A percentile compares a stretch with the other conserved stretches of the same genome.
These are phyloP conservation scores for Diplogelasinospora grovesii DNA, from an alignment of 495 filamentous ascomycete species.

Conservation along the genomic window DNA sequence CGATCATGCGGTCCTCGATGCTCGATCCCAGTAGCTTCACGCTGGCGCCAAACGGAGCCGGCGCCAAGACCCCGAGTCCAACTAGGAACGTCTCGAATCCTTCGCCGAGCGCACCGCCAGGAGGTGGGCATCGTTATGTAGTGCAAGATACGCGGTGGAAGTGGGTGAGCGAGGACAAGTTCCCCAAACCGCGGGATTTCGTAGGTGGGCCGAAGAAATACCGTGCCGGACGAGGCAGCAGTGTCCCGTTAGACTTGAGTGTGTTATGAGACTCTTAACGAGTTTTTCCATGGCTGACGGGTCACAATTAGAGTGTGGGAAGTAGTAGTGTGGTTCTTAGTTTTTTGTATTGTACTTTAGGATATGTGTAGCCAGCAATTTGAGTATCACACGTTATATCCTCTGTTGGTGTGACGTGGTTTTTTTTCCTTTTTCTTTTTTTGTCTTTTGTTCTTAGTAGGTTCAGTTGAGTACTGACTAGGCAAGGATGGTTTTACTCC, in stretches of 20 bases:
- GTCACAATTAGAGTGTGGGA: too few species aligned
- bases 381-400: too few species aligned
- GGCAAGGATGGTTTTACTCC: too few species aligned
- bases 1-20: constrained; percentile 44
- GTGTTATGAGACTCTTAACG: constrained; percentile 28
- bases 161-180: constrained; percentile 72
- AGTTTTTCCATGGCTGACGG: too few species aligned
- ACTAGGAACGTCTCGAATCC: constrained; percentile 25
- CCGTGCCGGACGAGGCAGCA: constrained; percentile 85
- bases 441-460: too few species aligned
- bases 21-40: constrained; percentile 75
- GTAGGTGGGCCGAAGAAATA: constrained; percentile 66
- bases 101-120: constrained; percentile 22
- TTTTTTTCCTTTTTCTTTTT: too few species aligned
- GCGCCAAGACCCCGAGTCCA: constrained; percentile 38
- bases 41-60: constrained; percentile 47
- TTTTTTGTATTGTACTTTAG: too few species aligned
- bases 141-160: constrained; percentile 82
- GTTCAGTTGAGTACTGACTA: too few species aligned
- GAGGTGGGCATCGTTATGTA: constrained; percentile 39
- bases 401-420: too few species aligned
- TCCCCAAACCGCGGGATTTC: constrained; percentile 82
- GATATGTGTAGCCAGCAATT: too few species aligned
- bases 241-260: constrained; percentile 82
- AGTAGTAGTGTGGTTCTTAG: too few species aligned